phyloP scores from a whole-genome alignment of 495 filamentous ascomycete genomes.

The Rostrohypoxylon terebratum region DNA sequence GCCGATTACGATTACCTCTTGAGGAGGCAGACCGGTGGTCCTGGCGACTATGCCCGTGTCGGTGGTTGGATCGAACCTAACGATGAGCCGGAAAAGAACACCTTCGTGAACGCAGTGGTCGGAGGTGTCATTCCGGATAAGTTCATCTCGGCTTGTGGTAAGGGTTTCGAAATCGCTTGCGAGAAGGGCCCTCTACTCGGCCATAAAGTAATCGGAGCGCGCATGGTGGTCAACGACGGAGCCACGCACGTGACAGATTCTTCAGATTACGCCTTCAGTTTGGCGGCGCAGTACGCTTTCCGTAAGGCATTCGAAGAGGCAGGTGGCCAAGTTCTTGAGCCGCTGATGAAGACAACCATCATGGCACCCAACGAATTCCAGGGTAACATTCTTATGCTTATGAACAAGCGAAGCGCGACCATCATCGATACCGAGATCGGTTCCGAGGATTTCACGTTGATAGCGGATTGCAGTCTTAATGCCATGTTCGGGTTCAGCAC shows the following conservation, averaged over 20 bases:
- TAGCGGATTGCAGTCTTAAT: slow-evolving; percentile 91
- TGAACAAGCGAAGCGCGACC: slow-evolving; percentile 96
- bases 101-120: slow-evolving; percentile 86
- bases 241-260: slow-evolving; percentile 99
- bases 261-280: slow-evolving; percentile 98
- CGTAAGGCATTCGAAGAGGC: slow-evolving; percentile 89
- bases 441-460: slow-evolving; percentile 93
- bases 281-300: slow-evolving; percentile 96
- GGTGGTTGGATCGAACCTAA: slow-evolving; percentile 93
- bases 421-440: slow-evolving; percentile 97
- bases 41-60: slow-evolving; percentile 96
- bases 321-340: slow-evolving; percentile 86
- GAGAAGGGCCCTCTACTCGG: slow-evolving; percentile 92
- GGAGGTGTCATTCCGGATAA: slow-evolving; percentile 96
- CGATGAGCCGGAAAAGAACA: slow-evolving; percentile 74
- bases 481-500: slow-evolving; percentile 97
- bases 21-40: slow-evolving; percentile 96
- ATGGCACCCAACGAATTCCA: slow-evolving; percentile 98
- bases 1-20: slow-evolving; percentile 92
- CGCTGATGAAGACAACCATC: slow-evolving; percentile 97
- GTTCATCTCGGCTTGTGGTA: slow-evolving; percentile 94
- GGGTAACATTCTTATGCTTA: slow-evolving; percentile 89
- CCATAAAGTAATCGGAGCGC: slow-evolving; percentile 89
- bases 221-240: slow-evolving; percentile 95
- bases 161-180: slow-evolving; percentile 89